Evolutionary conservation across 108 stramenopile genomes (phyloP).

Genomic region (Seminavis robusta): DNA sequence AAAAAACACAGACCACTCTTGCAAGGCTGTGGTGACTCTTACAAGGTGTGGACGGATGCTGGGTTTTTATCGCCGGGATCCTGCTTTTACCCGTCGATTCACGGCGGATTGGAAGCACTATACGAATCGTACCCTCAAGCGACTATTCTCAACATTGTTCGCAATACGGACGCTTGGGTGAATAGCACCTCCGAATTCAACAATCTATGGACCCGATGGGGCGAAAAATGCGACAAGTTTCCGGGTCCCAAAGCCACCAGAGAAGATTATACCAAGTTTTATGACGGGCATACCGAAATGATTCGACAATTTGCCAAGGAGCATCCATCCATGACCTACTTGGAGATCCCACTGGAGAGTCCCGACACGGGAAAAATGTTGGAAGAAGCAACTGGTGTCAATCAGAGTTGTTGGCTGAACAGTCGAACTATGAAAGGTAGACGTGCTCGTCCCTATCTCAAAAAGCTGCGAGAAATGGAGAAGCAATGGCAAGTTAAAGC

Average conservation of each 20-base stretch:
- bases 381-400: slow-evolving; percentile 37
- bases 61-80: too few species aligned
- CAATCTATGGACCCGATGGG: too few species aligned
- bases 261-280: slow-evolving; percentile 21
- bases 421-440: too few species aligned
- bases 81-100: slow-evolving; percentile 16
- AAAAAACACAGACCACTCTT: neutral
- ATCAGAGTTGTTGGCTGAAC: slow-evolving; percentile 10
- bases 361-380: slow-evolving; percentile 23
- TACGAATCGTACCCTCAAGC: slow-evolving; percentile 11
- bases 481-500: too few species aligned
- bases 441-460: too few species aligned
- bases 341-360: slow-evolving; percentile 43
- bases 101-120: slow-evolving; percentile 1
- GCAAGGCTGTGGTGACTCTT: neutral
- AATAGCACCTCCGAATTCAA: too few species aligned
- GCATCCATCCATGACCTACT: slow-evolving; percentile 46
- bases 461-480: too few species aligned
- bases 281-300: slow-evolving; percentile 44
- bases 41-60: neutral
- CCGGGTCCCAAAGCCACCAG: neutral
- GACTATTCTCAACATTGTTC: slow-evolving; percentile 7
- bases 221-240: neutral
- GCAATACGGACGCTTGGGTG: slow-evolving; percentile 6
- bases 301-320: slow-evolving; percentile 44